A percentile compares a stretch with the other conserved stretches of the same genome.
These are phyloP conservation scores for Priceomyces castillae DNA, from an alignment of 805 yeast species.

Conservation along the genomic window DNA sequence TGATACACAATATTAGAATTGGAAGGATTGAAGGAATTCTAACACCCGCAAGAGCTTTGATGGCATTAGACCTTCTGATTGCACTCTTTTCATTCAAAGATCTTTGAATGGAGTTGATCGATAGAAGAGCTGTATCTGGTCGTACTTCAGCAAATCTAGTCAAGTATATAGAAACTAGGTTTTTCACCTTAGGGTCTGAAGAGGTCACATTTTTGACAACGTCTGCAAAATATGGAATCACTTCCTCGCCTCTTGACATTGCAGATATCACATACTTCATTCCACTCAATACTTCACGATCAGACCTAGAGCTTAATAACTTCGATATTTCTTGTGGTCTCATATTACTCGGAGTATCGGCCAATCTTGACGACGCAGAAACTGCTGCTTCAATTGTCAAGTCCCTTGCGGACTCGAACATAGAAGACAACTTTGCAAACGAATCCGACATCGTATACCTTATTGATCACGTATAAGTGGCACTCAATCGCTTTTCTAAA, in stretches of 20 bases:
- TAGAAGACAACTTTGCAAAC: slow-evolving; percentile 59
- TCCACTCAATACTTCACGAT: slow-evolving; percentile 47
- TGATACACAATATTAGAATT: slow-evolving; percentile 69
- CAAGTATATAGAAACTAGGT: slow-evolving; percentile 74
- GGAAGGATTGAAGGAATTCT: slow-evolving; percentile 79
- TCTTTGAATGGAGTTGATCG: slow-evolving; percentile 90
- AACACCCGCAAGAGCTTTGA: slow-evolving; percentile 80
- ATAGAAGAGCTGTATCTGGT: slow-evolving; percentile 84
- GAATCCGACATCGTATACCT: slow-evolving; percentile 41
- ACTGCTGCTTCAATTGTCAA: slow-evolving; percentile 81
- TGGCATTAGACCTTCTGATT: slow-evolving; percentile 64
- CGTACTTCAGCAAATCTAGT: slow-evolving; percentile 75
- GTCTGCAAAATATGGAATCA: slow-evolving; percentile 63
- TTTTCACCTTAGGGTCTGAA: slow-evolving; percentile 57
- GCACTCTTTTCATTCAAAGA: slow-evolving; percentile 70
- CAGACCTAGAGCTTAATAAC: slow-evolving; percentile 64
- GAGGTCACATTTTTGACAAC: slow-evolving; percentile 86
- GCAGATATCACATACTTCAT: slow-evolving; percentile 42
- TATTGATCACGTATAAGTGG: neutral
- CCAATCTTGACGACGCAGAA: slow-evolving; percentile 64
- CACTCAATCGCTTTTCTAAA: neutral
- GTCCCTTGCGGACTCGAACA: slow-evolving; percentile 77
- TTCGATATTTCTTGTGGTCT: slow-evolving; percentile 65
- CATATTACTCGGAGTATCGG: slow-evolving; percentile 59
- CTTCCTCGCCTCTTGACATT: slow-evolving; percentile 41